phyloP scores from a whole-genome alignment of 2,329 filamentous ascomycete species.

The Diplodia mutila region DNA sequence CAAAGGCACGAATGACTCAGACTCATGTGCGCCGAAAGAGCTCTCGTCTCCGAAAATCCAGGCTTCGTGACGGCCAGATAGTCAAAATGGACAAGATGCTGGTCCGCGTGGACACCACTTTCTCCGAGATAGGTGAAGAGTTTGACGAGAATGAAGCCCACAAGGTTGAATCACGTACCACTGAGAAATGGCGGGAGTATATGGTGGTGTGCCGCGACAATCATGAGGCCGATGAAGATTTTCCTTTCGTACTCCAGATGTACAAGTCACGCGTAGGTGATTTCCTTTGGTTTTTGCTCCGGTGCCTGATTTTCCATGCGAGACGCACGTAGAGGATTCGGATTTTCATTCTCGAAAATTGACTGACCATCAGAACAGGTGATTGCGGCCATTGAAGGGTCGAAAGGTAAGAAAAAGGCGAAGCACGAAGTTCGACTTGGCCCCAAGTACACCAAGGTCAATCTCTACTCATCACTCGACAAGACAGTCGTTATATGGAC shows the following conservation, averaged over 20 bases:
- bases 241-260: conserved; percentile 61
- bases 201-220: conserved; percentile 64
- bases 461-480: conserved; percentile 68
- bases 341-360: not conserved
- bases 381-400: conserved; percentile 62
- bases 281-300: not conserved
- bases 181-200: conserved; percentile 70
- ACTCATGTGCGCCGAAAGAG: conserved; percentile 42
- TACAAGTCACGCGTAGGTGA: conserved; percentile 60
- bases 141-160: conserved; percentile 67
- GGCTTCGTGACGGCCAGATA: conserved; percentile 61
- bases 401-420: conserved; percentile 57
- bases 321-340: not conserved
- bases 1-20: conserved; percentile 46
- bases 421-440: conserved; percentile 62
- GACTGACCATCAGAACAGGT: conserved; percentile 40
- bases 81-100: conserved; percentile 72
- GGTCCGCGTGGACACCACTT: conserved; percentile 61
- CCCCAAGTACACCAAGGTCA: conserved; percentile 58
- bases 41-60: conserved; percentile 43
- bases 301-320: not conserved
- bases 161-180: conserved; percentile 59
- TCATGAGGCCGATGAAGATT: conserved; percentile 48
- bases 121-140: conserved; percentile 59
- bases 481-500: conserved; percentile 69